Percentiles rank a stretch among this genome's conserved stretches.
Evolutionary conservation across 805 yeast genomes (phyloP).

Genomic region (Candida parachauliodes): DNA sequence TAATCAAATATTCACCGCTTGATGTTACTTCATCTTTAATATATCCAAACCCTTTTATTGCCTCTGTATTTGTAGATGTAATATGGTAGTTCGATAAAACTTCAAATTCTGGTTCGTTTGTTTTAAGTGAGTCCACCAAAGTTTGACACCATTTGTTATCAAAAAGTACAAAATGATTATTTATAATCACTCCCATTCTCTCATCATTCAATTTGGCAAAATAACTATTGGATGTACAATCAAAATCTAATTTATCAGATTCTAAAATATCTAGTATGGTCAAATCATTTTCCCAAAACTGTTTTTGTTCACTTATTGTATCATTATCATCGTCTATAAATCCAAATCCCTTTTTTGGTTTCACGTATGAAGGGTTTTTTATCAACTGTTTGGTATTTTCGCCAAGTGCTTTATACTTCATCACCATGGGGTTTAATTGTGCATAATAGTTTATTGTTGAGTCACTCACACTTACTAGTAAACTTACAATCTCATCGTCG

Average conservation of each 20-base stretch:
- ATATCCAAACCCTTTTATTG: conserved; percentile 13
- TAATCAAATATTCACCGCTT: conserved; percentile 26
- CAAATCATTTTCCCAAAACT: conserved; percentile 14
- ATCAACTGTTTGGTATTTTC: background rate
- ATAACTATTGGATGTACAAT: background rate
- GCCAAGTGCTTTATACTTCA: conserved; percentile 14
- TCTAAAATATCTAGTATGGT: conserved; percentile 12
- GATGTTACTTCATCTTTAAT: conserved; percentile 24
- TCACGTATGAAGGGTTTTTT: conserved; percentile 11
- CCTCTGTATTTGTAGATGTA: conserved; percentile 7
- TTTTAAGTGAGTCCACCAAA: conserved; percentile 8
- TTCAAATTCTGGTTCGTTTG: background rate
- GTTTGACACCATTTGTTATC: conserved; percentile 16
- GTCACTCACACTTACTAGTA: conserved; percentile 13
- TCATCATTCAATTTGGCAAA: conserved; percentile 8
- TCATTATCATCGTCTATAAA: conserved; percentile 18
- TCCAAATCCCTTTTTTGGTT: conserved; percentile 28
- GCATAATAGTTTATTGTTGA: conserved; percentile 13
- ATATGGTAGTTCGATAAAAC: conserved; percentile 7
- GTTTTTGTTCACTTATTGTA: conserved; percentile 5
- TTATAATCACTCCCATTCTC: conserved; percentile 8
- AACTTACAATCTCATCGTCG: conserved; percentile 12
- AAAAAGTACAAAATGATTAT: conserved; percentile 12
- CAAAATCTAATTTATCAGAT: conserved; percentile 15
- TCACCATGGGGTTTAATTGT: conserved; percentile 28